phyloP scores from a whole-genome alignment of 2,329 filamentous ascomycete genomes.

The Chaetomium olivaceum region DNA sequence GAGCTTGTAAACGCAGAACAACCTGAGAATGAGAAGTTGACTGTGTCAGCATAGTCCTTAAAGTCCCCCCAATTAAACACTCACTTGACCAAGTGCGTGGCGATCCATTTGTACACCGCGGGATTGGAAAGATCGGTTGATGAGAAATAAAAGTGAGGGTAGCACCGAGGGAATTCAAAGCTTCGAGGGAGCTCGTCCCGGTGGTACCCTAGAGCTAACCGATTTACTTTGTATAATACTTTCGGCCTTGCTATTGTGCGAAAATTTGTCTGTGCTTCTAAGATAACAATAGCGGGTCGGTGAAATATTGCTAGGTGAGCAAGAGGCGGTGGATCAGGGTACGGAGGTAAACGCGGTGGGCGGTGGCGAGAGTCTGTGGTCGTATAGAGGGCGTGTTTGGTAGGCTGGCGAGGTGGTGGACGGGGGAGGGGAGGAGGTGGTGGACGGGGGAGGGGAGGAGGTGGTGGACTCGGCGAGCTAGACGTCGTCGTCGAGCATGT shows the following conservation, averaged over 20 bases:
- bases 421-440: conserved; percentile 24
- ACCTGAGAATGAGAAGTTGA: conserved; percentile 6
- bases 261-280: too few relatives aligned
- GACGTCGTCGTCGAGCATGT: conserved; percentile 42
- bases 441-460: conserved; percentile 25
- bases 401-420: conserved; percentile 26
- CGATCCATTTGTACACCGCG: too few relatives aligned
- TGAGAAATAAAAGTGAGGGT: too few relatives aligned
- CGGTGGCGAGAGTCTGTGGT: conserved; percentile 79
- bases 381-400: conserved; percentile 52
- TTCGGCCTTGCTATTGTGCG: too few relatives aligned
- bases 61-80: too few relatives aligned
- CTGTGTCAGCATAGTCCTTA: too few relatives aligned
- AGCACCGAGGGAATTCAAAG: too few relatives aligned
- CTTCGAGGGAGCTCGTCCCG: too few relatives aligned
- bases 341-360: conserved; percentile 76
- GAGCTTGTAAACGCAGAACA: conserved; percentile 19
- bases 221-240: too few relatives aligned
- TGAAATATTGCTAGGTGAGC: conserved; percentile 65
- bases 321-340: conserved; percentile 67
- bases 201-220: too few relatives aligned
- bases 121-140: too few relatives aligned
- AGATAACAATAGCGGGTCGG: conserved; percentile 50
- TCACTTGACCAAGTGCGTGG: too few relatives aligned
- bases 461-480: conserved; percentile 42